These are phyloP conservation scores for Ulota crispa DNA, from an alignment of 225 moss, liverwort and hornwort genomes.

Conservation along the genomic window DNA sequence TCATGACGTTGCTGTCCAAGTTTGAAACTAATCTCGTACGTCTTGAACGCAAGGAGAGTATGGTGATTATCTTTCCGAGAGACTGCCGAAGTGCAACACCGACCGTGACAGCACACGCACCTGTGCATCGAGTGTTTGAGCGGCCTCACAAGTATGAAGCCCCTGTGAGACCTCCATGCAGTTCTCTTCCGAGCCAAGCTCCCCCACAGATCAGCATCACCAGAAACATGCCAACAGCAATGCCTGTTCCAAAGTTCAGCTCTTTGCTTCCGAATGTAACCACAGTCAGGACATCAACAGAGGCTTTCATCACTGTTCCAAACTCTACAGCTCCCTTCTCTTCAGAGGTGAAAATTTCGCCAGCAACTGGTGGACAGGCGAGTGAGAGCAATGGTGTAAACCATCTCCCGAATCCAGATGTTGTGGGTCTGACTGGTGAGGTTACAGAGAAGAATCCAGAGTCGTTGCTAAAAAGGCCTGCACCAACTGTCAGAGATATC, in stretches of 20 bases:
- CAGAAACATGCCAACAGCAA: background rate
- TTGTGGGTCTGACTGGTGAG: background rate
- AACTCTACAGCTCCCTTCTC: background rate
- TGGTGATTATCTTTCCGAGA: conserved; percentile 28
- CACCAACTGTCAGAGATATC: background rate
- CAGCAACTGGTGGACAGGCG: conserved; percentile 4
- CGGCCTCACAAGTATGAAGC: conserved; percentile 8
- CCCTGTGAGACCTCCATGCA: conserved; percentile 3
- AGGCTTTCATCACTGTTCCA: background rate
- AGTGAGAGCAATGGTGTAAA: conserved; percentile 9
- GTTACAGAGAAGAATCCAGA: background rate
- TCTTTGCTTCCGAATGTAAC: background rate
- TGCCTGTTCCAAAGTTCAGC: conserved; percentile 11
- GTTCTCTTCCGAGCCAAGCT: conserved; percentile 23
- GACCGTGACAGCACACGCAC: background rate
- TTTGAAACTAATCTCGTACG: conserved; percentile 38
- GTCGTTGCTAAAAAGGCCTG: background rate
- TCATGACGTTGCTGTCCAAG: conserved; percentile 29
- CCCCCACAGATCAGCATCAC: conserved; percentile 6
- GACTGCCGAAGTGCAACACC: background rate
- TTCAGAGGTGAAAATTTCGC: background rate
- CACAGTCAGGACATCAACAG: background rate
- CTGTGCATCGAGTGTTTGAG: background rate
- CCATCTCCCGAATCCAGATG: background rate
- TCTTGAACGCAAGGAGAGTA: conserved; percentile 18